Evolutionary conservation across 1,284 basidiomycete genomes (phyloP), one percentile per base, ranked within the genome.

Genomic region (Vanrija pseudolonga): DNA sequence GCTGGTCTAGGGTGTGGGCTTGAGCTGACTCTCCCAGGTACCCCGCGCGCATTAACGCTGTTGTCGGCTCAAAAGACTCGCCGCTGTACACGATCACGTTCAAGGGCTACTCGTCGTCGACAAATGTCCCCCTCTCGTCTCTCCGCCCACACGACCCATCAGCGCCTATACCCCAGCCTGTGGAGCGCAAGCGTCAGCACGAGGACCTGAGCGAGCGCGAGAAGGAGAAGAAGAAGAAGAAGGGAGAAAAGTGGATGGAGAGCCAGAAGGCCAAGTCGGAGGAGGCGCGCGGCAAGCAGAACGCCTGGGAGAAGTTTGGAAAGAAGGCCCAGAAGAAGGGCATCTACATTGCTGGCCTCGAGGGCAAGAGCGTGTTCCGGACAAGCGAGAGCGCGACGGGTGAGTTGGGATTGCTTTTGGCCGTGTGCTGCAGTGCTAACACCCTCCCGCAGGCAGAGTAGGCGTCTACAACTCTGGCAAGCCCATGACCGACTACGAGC

Each of bases 321-420:
- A 95, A 94, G 79, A 97, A 96, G 79, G 86, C 88, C 32, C 87
- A 90, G 72, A 94, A 90, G 83, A 98, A 98, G 79, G 93, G 93
- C 8, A 86, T 93, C 37, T 73, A 87, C 86, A 77, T 89, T 89
- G 64, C 89, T 85, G 56, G 74, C 1, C 82, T 91, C 23, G 80
- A 89, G 51, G 92, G 92, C 40, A 90, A 87, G 67, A 92, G 89
- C 65, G 95, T 97, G 64, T 98, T 98, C 82, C 89, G 90, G 77
- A 98, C 93, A 4, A 91, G 93, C 14, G 93, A 96, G 65, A 94
- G 94, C 71, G 91, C 92, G 1, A 77, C 90, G 38, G 93, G 93
- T 47, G 84, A 84, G 83, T n/a, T 88, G 88, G 87, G 65, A 50
- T 81, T 67, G 51, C 67, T 12, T 5, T 3, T n/a, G 17, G 48